Percentiles rank a stretch among this genome's conserved stretches.
Conservation (phyloP, 371 early-diverging fungal species). For the Batrachochytrium dendrobatidis region DNA sequence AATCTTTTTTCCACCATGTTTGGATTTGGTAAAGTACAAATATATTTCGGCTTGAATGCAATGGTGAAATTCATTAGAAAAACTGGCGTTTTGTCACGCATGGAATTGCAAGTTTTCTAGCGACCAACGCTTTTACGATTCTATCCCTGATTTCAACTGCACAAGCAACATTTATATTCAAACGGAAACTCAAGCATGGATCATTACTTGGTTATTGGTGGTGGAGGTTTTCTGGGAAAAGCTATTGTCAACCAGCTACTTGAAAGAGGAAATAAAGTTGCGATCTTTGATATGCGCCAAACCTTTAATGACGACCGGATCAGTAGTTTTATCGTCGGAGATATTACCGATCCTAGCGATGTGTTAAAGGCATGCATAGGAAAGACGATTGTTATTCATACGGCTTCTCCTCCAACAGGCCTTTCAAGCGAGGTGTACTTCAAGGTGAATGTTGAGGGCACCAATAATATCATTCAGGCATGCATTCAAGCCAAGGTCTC, state of each 20-base stretch:
- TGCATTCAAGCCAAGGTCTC: constrained; percentile 60
- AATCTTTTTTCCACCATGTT: not conserved
- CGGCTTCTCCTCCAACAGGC: constrained; percentile 79
- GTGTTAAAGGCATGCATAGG: constrained; percentile 51
- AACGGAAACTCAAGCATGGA: no score
- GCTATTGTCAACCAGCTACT: constrained; percentile 69
- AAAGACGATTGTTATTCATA: constrained; percentile 78
- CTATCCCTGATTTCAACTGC: no score
- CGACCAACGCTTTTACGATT: no score
- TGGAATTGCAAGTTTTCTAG: no score
- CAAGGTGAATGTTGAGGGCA: constrained; percentile 78
- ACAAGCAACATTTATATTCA: no score
- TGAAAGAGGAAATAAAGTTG: constrained; percentile 46
- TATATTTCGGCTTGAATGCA: no score
- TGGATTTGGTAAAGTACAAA: no score
- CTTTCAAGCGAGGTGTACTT: constrained; percentile 39
- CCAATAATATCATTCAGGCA: constrained; percentile 71
- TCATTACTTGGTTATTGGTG: constrained; percentile 68
- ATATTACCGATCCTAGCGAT: constrained; percentile 61
- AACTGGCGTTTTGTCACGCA: no score
- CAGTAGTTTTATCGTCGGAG: constrained; percentile 59
- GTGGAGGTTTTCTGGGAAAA: constrained; percentile 84
- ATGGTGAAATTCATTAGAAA: no score
- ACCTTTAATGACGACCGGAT: constrained; percentile 45
- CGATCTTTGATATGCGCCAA: constrained; percentile 66